Conservation (phyloP, 2,329 filamentous ascomycete genomes). For the Huntiella savannae region DNA sequence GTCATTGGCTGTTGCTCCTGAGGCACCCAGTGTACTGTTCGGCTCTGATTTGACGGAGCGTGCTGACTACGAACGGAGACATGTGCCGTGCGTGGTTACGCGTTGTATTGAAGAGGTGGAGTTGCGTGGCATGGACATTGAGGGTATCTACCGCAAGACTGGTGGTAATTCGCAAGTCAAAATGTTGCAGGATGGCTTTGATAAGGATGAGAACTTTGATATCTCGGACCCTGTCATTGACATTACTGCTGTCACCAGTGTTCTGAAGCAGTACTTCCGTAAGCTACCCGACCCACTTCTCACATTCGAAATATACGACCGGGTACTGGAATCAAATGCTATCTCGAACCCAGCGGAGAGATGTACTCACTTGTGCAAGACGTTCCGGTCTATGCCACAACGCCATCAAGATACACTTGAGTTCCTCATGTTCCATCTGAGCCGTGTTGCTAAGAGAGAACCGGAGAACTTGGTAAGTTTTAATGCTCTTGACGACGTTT, state of each 20-base stretch:
- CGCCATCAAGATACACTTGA: conserved; percentile 79
- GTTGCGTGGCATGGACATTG: conserved; percentile 84
- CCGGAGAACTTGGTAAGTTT: conserved; percentile 58
- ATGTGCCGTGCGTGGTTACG: conserved; percentile 78
- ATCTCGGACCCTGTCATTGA: conserved; percentile 87
- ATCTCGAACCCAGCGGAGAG: conserved; percentile 48
- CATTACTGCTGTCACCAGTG: conserved; percentile 89
- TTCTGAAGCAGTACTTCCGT: conserved; percentile 93
- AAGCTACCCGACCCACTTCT: conserved; percentile 77
- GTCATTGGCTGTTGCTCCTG: conserved; percentile 2
- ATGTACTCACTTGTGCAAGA: conserved; percentile 49
- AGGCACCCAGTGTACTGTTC: conserved; percentile 47
- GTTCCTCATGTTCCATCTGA: conserved; percentile 85
- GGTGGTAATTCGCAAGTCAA: conserved; percentile 85
- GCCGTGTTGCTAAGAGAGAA: conserved; percentile 65
- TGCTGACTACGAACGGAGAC: conserved; percentile 70
- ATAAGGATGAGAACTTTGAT: conserved; percentile 68
- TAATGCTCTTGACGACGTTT: neutral
- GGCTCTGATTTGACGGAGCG: conserved; percentile 76
- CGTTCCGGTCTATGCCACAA: conserved; percentile 60
- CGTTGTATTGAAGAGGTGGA: conserved; percentile 96
- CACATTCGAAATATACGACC: conserved; percentile 83
- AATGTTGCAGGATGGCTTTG: conserved; percentile 76
- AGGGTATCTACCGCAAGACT: conserved; percentile 95
- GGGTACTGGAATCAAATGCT: conserved; percentile 59